A percentile compares a stretch with the other conserved stretches of the same genome.
phyloP scores from a whole-genome alignment of 139 green algal genomes.

The Chlamydomonas incerta region DNA sequence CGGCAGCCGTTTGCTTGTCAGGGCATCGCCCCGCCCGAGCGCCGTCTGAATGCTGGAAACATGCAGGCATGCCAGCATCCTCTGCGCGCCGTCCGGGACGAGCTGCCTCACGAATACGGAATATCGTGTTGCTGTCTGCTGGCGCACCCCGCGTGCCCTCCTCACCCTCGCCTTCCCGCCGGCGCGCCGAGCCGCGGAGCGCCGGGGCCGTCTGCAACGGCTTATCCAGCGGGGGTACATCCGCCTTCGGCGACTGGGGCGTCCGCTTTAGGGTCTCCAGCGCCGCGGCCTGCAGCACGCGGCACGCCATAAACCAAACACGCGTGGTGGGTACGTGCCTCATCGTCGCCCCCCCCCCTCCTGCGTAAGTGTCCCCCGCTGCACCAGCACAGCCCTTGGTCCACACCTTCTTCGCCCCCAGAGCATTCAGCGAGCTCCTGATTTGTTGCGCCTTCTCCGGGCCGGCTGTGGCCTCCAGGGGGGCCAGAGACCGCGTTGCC shows the following conservation, averaged over 20 bases:
- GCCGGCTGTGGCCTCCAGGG: slow-evolving; percentile 32
- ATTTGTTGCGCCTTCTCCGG: slow-evolving; percentile 34
- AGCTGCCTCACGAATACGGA: no score
- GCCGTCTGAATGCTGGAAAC: no score
- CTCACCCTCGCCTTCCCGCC: background rate
- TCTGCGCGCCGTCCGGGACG: no score
- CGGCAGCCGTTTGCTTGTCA: no score
- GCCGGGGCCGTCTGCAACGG: background rate
- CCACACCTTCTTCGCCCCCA: slow-evolving; percentile 23
- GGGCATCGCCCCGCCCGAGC: no score
- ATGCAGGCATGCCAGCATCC: no score
- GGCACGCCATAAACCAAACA: no score
- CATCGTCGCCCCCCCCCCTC: no score
- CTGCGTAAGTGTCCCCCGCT: background rate
- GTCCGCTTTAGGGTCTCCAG: slow-evolving; percentile 29
- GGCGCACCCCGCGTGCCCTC: no score
- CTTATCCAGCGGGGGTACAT: slow-evolving; percentile 49
- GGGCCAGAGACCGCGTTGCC: slow-evolving; percentile 15
- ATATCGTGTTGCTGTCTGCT: no score
- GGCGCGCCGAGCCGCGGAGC: slow-evolving; percentile 14
- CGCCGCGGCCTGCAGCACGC: background rate
- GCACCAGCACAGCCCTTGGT: background rate
- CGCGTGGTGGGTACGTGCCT: no score
- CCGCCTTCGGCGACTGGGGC: slow-evolving; percentile 37
- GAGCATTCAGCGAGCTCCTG: background rate